Base-by-base conservation (phyloP, 352 stramenopile species). In the Pythium aquatile region DNA sequence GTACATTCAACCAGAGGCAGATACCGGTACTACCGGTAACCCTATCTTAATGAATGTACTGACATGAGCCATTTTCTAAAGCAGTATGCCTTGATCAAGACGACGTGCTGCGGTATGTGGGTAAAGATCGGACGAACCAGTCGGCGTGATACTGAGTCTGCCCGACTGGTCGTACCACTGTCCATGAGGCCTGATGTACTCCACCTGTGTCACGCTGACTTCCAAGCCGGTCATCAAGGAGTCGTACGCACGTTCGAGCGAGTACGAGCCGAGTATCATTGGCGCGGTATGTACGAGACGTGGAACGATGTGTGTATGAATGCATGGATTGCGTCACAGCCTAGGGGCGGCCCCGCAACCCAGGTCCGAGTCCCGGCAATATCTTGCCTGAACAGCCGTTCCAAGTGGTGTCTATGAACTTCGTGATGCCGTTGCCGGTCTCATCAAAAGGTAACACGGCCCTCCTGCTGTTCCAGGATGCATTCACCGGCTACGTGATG, bases 351-450 rank as follows among this genome's bases (percentile, higher is more conserved):
- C 55, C 61, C 10, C 16, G 20, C 14, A 61, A 56, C 20, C 32
- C 44, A 2, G 53, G 61, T 24, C 55, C 55, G 8, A 66, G 48
- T 1, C 66, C 61, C 14, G 56, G 61, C 8, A 72, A 69, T 46
- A 55, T 73, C 37, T 8, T 44, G 30, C 61, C 61, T 0, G 58
- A 59, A 16, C 57, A 53, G 17, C 65, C 65, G 11, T 63, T 72
- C 30, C 56, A 73, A 13, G 49, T 69, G 3, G 28, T 73, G 5
- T 69, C 66, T 17, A 73, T 69, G 66, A 57, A 73, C 29, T 73
- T 69, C 30, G 66, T 66, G 20, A 39, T 49, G 5, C 61, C 55
- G 17, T 17, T 73, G 16, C 61, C 66, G 24, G 20, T 11, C 16
- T 66, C 66, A 3, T 16, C 37, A 0, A 52, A 66, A 11, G 66